Evolutionary conservation across 129 eudicot genomes (phyloP), one percentile per base, ranked within the genome.

Genomic region (Tagetes patula): DNA sequence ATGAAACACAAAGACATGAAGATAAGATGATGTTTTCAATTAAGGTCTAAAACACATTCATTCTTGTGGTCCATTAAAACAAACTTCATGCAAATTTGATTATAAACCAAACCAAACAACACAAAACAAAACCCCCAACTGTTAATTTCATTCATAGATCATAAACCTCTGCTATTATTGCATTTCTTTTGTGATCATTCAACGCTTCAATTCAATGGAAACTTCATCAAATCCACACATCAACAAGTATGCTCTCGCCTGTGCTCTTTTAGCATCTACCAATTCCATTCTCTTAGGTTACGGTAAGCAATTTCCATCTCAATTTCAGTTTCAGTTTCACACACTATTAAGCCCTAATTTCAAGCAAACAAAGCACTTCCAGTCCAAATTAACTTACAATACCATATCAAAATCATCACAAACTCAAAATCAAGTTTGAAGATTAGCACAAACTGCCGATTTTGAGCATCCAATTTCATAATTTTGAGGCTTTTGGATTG

Each of bases 191-290:
- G 46, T 36, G 32, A 69, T 37, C 61, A 62, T 10, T 37, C 58
- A n/a, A 7, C 59, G 36, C 38, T 46, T 61, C 31, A 55, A 11
- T 41, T 42, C 77, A 10, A 78, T 54, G 78, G 78, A 30, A 60
- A 4, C 72, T 10, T 38, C 84, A 46, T 14, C 30, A 72, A 58
- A 0, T 2, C 40, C 73, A 46, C 81, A 73, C 50, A 68, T 87
- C 79, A 92, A 92, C 82, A 88, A 48, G 37, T 88, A 88, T 65
- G 97, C 91, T 37, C 89, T 92, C 3, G 84, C 81, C 4, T 92
- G 96, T 75, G 97, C 97, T 67, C 75, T 92, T 63, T 78, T 92
- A 69, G 97, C 97, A 52, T 92, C 97, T 47, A 88, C 96, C 38
- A 92, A 86, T 76, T 92, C 97, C 61, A 78, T 89, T 60, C 92